Evolutionary conservation across 306 rosid genomes (phyloP), one percentile per base, ranked within the genome.

Genomic region (Rosa persica): DNA sequence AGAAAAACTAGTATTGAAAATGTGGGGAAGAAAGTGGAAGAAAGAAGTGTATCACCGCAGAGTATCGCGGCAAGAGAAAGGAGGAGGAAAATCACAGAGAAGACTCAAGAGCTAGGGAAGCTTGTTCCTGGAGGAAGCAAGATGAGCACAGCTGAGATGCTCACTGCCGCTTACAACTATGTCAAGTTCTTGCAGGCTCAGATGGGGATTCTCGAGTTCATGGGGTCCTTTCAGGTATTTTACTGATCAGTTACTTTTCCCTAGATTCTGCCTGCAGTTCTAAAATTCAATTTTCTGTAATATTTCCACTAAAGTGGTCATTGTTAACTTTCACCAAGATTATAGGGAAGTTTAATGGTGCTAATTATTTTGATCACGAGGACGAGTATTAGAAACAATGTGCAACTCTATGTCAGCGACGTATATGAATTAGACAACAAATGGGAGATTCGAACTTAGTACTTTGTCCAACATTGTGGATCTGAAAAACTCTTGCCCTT

Each of bases 121-220:
- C 75, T 88, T 78, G 82, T 89, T 3, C 93, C 97, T 0, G 90
- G 93, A 12, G 95, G 90, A 5, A 73, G 49, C 34, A 87, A 87
- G 81, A 84, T 92, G 95, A 92, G 90, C 80, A 90, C 95, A 11
- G 95, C 93, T 39, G 93, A 90, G 75, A 92, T 92, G 97, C 65
- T 90, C 47, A 72, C 73, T 52, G 82, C 95, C 64, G 95, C 95
- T 73, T 78, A 76, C 49, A 90, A 75, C 39, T 90, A 87, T 70
- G 90, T 92, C 12, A 86, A 85, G 81, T 89, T 13, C 86, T 83
- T 92, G 85, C 97, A 85, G 78, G 86, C 88, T 1, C 95, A 92
- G 83, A 79, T 85, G 40, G 75, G 38, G 0, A 78, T 90, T 83
- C 88, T 92, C 27, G 47, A 90, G 74, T 65, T 81, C 55, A 85